Evolutionary conservation across 2,329 filamentous ascomycete genomes (phyloP).

Genomic region (Periconia macrospinosa): DNA sequence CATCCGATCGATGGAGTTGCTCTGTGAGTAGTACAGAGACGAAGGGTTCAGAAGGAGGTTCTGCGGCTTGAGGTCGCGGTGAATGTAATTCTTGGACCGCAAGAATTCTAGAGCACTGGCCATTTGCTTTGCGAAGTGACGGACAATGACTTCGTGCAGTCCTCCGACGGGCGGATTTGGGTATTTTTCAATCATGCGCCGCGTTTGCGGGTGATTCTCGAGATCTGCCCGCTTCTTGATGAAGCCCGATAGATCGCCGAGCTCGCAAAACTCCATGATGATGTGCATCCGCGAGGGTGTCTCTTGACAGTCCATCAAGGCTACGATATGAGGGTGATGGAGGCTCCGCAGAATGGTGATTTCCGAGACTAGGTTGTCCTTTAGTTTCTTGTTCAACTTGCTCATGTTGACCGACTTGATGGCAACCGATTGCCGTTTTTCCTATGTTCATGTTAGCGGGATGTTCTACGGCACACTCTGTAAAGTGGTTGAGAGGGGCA

Average conservation of each 20-base stretch:
- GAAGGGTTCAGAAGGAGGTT: slow-evolving; percentile 90
- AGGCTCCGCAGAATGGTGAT: slow-evolving; percentile 93
- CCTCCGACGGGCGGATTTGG: slow-evolving; percentile 80
- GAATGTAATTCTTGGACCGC: slow-evolving; percentile 81
- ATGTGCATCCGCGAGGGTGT: slow-evolving; percentile 87
- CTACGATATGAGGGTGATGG: slow-evolving; percentile 94
- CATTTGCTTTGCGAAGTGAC: slow-evolving; percentile 95
- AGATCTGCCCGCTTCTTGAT: slow-evolving; percentile 92
- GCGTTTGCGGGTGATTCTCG: slow-evolving; percentile 75
- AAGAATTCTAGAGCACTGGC: slow-evolving; percentile 89
- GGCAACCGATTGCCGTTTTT: slow-evolving; percentile 79
- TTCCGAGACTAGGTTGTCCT: slow-evolving; percentile 92
- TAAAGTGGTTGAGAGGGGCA: neutral
- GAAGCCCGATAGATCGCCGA: slow-evolving; percentile 91
- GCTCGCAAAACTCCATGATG: slow-evolving; percentile 97
- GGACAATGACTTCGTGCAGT: slow-evolving; percentile 93
- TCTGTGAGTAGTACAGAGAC: slow-evolving; percentile 64
- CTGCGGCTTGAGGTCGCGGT: slow-evolving; percentile 96
- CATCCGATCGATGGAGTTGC: slow-evolving; percentile 54
- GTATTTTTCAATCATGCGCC: slow-evolving; percentile 91
- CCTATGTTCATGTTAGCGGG: slow-evolving; percentile 52
- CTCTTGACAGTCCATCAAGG: slow-evolving; percentile 92
- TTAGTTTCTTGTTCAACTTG: slow-evolving; percentile 92
- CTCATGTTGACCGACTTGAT: slow-evolving; percentile 94
- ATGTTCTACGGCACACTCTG: neutral